These are phyloP conservation scores for Circinella minor DNA, from an alignment of 371 early-diverging fungal genomes.

Conservation along the genomic window DNA sequence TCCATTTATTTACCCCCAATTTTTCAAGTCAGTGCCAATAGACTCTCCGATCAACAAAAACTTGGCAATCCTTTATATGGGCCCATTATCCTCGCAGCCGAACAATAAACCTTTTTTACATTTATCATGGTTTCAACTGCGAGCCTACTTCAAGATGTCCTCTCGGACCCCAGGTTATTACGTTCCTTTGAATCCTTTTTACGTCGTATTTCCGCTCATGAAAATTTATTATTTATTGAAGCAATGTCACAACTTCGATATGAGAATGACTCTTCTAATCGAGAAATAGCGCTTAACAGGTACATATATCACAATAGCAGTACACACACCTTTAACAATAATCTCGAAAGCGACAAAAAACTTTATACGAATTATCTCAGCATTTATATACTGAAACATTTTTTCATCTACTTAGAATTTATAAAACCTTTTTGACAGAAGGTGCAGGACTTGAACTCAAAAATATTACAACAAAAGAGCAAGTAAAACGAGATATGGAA, in stretches of 20 bases:
- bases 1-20: not conserved
- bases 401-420: constrained; percentile 32
- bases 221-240: constrained; percentile 49
- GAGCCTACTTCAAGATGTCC: constrained; percentile 24
- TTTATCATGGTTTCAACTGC: constrained; percentile 8
- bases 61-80: not conserved
- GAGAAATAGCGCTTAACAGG: constrained; percentile 36
- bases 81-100: not conserved
- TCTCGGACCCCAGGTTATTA: constrained; percentile 36
- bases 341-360: no score
- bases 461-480: constrained; percentile 27
- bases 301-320: constrained; percentile 13
- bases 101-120: not conserved
- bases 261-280: constrained; percentile 24
- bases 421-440: constrained; percentile 38
- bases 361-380: no score
- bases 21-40: not conserved
- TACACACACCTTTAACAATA: no score
- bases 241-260: constrained; percentile 43
- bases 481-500: constrained; percentile 26
- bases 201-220: constrained; percentile 29
- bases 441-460: constrained; percentile 37
- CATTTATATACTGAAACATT: no score
- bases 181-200: constrained; percentile 38
- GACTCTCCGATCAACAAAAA: constrained; percentile 4